These are phyloP conservation scores for Westerdykella ornata DNA, from an alignment of 2,329 filamentous ascomycete genomes.

Conservation along the genomic window DNA sequence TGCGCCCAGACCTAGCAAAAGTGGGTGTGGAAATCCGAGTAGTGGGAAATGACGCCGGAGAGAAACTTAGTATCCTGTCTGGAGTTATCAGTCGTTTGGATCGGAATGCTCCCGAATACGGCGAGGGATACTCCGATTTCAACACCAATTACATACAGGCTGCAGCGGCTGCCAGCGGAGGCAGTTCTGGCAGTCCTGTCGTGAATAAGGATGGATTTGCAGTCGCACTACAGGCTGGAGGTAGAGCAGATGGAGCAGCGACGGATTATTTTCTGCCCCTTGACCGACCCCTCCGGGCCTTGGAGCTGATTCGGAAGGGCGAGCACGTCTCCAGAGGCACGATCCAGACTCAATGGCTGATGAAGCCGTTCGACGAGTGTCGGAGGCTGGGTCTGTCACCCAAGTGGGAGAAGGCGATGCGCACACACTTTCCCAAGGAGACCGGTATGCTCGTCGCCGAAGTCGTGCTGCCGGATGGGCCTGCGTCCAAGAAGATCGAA, in stretches of 20 bases:
- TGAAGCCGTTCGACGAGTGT: constrained; percentile 97
- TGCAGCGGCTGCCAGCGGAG: constrained; percentile 90
- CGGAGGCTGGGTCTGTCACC: constrained; percentile 77
- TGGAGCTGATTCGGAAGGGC: constrained; percentile 74
- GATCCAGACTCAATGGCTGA: constrained; percentile 95
- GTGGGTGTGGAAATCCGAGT: constrained; percentile 94
- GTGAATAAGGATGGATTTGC: constrained; percentile 92
- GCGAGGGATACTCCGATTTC: constrained; percentile 97
- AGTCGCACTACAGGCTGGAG: constrained; percentile 88
- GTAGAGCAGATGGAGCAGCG: constrained; percentile 85
- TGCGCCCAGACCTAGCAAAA: constrained; percentile 77
- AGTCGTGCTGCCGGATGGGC: constrained; percentile 85
- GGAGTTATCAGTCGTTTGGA: constrained; percentile 95
- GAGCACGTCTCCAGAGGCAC: constrained; percentile 78
- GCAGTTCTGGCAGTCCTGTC: constrained; percentile 96
- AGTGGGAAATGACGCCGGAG: constrained; percentile 95
- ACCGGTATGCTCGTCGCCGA: constrained; percentile 97
- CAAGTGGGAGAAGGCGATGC: constrained; percentile 78
- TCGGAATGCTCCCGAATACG: constrained; percentile 94
- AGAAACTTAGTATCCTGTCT: constrained; percentile 95
- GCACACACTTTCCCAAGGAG: constrained; percentile 79
- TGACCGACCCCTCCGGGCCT: constrained; percentile 78
- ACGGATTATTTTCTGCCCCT: constrained; percentile 97
- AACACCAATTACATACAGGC: constrained; percentile 96
- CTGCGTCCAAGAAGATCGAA: constrained; percentile 77